These are phyloP conservation scores for Dipodascus albidus DNA, from an alignment of 805 yeast genomes.

Conservation along the genomic window DNA sequence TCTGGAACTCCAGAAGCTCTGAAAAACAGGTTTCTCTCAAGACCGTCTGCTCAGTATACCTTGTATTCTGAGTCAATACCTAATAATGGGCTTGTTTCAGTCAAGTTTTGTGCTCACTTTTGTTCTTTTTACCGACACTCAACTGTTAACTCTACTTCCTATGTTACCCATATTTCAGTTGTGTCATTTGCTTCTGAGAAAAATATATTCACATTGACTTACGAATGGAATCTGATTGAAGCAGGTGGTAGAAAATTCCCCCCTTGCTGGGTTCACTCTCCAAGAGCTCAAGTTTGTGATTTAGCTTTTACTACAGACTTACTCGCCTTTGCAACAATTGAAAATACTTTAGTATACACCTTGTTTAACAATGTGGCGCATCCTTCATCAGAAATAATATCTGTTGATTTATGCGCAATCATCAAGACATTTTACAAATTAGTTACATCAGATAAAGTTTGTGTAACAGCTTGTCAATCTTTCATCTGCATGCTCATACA, in stretches of 20 bases:
- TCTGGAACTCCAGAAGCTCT: constrained; percentile 4
- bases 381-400: not conserved
- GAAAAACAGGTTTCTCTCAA: constrained; percentile 9
- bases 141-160: constrained; percentile 3
- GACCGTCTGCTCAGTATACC: constrained; percentile 10
- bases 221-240: not conserved
- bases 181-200: not conserved
- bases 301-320: constrained; percentile 6
- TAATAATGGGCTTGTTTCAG: constrained; percentile 6
- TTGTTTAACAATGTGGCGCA: not conserved
- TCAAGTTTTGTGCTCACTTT: constrained; percentile 3
- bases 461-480: not conserved
- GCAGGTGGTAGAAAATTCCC: not conserved
- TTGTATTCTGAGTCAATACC: constrained; percentile 10
- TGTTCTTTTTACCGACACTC: constrained; percentile 9
- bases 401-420: not conserved
- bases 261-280: constrained; percentile 8
- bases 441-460: not conserved
- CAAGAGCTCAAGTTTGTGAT: constrained; percentile 8
- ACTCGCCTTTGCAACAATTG: constrained; percentile 8
- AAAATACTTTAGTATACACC: constrained; percentile 3
- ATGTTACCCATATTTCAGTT: not conserved
- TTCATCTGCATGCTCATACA: not conserved
- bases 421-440: not conserved
- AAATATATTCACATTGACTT: not conserved